Base-by-base conservation (phyloP, 257 asterid genomes). In the Agastache rugosa region DNA sequence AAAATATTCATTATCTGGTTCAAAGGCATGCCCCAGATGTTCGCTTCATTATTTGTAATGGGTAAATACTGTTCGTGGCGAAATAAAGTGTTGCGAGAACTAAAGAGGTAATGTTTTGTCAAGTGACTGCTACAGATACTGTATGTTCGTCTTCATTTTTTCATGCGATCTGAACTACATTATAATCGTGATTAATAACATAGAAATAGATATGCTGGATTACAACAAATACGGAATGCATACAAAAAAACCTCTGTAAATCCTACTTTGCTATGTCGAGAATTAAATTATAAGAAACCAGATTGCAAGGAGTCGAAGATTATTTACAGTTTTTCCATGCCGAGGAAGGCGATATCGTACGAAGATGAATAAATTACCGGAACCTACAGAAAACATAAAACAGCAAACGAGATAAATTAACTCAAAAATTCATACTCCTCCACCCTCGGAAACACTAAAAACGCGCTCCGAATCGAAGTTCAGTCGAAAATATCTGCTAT, bases 291-390 rank as follows among this genome's bases (percentile, higher is more conserved):
- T 67, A n/a, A 29, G 54, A 71, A 23, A 25, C 34, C 4, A 55
- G 37, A 67, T 8, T 48, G 34, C 61, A 4, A 42, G 53, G 51
- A n/a, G 16, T 58, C 73, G 66, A 19, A 70, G 37, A 73, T 58
- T 29, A 48, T 92, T 89, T 76, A 94, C 99, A 94, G 77, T 77
- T 94, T 92, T 70, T 94, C 97, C 14, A 94, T 85, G 69, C 99
- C 99, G 41, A 90, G 81, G 77, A 94, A 92, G 14, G 96, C 42
- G 53, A 94, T 92, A 65, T 94, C 92, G 59, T 94, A 94, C 1
- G 93, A 86, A 67, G 97, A 70, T 15, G 99, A 89, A 79, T 92
- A 89, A 60, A 94, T 89, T 12, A 94, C 47, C 9, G 99, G 97
- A 79, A 88, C 97, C 99, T 94, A 53, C 41, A 35, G 9, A 66